phyloP scores from a whole-genome alignment of 352 stramenopile genomes.

The Sclerospora graminicola region DNA sequence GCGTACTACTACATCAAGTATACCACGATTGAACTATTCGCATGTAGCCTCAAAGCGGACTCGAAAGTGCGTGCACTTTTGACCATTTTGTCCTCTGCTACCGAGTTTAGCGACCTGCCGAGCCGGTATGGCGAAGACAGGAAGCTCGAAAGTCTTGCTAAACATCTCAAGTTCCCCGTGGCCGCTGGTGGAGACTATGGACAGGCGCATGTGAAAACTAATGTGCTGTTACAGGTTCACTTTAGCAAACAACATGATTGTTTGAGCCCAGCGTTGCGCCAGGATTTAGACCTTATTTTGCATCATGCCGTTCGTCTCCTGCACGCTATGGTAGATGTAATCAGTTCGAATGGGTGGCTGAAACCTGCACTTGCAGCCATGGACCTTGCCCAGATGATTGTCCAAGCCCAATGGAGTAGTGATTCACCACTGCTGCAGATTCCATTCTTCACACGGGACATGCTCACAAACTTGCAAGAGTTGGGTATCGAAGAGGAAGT shows the following conservation, averaged over 20 bases:
- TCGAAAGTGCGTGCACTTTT: constrained; percentile 95
- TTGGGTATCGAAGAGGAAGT: constrained; percentile 65
- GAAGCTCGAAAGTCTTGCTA: constrained; percentile 88
- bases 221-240: constrained; percentile 95
- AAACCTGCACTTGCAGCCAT: constrained; percentile 97
- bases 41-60: constrained; percentile 92
- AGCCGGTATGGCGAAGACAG: constrained; percentile 93
- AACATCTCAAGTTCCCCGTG: constrained; percentile 90
- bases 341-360: constrained; percentile 97
- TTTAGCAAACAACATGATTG: constrained; percentile 90
- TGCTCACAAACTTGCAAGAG: constrained; percentile 41
- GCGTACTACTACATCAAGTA: constrained; percentile 99
- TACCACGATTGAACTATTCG: constrained; percentile 98
- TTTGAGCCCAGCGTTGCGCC: constrained; percentile 87
- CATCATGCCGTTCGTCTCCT: constrained; percentile 89
- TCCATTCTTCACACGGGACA: constrained; percentile 93
- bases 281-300: constrained; percentile 90
- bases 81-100: constrained; percentile 94
- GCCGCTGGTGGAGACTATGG: constrained; percentile 82
- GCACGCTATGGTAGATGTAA: constrained; percentile 98
- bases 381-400: constrained; percentile 98
- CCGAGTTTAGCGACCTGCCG: constrained; percentile 93
- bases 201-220: constrained; percentile 92
- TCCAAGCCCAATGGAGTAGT: constrained; percentile 97
- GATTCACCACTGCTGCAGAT: constrained; percentile 95